Percentiles rank a stretch among this genome's conserved stretches.
These are phyloP conservation scores for Suillus paluster DNA, from an alignment of 768 basidiomycete species.

Conservation along the genomic window DNA sequence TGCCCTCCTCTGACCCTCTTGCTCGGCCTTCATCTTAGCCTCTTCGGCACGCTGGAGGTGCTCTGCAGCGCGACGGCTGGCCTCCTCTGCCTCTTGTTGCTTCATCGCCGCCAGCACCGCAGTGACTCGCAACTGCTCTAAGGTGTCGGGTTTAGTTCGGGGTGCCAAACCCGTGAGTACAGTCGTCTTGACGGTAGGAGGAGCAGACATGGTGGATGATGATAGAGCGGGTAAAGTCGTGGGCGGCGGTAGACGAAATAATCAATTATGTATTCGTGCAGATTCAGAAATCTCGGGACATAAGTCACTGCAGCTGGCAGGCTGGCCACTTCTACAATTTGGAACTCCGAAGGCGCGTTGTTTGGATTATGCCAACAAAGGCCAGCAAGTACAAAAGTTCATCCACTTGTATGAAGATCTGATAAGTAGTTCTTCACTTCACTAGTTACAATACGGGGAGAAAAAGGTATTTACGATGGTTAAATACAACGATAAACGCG, in stretches of 20 bases:
- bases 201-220: background rate
- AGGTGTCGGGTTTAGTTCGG: background rate
- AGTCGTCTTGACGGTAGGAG: background rate
- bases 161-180: background rate
- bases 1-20: background rate
- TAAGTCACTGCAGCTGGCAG: too few relatives aligned
- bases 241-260: background rate
- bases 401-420: too few relatives aligned
- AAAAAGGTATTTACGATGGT: background rate
- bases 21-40: background rate
- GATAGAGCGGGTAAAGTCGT: background rate
- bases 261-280: background rate
- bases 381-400: too few relatives aligned
- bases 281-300: too few relatives aligned
- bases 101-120: background rate
- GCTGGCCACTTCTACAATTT: too few relatives aligned
- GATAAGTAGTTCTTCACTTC: background rate
- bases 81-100: background rate
- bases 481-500: conserved; percentile 1
- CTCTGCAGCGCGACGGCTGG: background rate
- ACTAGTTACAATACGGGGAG: background rate
- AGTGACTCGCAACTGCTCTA: background rate
- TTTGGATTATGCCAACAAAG: too few relatives aligned
- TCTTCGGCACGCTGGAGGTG: background rate
- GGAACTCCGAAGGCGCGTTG: too few relatives aligned